Conservation (phyloP, 1,284 basidiomycete genomes). For the Stygiomarasmius scandens region DNA sequence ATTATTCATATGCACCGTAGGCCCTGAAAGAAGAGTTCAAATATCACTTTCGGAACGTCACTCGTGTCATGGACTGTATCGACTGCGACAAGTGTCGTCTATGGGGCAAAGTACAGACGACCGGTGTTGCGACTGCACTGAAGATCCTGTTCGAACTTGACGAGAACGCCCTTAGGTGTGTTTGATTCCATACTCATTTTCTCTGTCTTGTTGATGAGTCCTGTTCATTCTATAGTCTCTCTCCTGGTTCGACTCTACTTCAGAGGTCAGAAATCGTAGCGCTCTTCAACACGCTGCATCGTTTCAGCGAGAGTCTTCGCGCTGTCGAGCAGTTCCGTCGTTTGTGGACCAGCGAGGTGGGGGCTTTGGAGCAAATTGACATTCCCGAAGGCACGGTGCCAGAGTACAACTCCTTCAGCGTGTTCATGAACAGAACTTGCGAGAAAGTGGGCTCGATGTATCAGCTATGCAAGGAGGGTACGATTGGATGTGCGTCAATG, state of each 20-base stretch:
- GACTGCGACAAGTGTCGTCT: constrained; percentile 99
- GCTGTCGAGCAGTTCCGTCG: constrained; percentile 81
- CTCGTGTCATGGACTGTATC: constrained; percentile 97
- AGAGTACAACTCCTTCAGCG: constrained; percentile 30
- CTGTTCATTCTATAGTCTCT: constrained; percentile 34
- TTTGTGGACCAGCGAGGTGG: constrained; percentile 67
- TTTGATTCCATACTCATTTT: background rate
- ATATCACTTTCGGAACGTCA: constrained; percentile 94
- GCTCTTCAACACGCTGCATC: constrained; percentile 91
- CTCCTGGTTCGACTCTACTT: constrained; percentile 58
- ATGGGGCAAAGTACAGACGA: constrained; percentile 98
- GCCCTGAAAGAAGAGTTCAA: constrained; percentile 95
- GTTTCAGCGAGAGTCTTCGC: constrained; percentile 85
- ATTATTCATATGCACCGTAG: constrained; percentile 35
- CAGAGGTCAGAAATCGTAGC: constrained; percentile 96
- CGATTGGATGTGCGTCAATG: constrained; percentile 45
- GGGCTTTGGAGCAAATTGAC: constrained; percentile 39
- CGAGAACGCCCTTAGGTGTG: constrained; percentile 79
- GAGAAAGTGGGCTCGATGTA: constrained; percentile 33
- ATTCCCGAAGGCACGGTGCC: constrained; percentile 12
- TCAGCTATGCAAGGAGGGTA: constrained; percentile 54
- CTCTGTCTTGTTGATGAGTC: background rate
- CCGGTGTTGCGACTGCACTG: constrained; percentile 91
- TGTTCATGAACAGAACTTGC: constrained; percentile 9
- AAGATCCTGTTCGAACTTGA: constrained; percentile 96